These are phyloP conservation scores for Mycena kentingensis DNA, from an alignment of 768 basidiomycete genomes.

Conservation along the genomic window DNA sequence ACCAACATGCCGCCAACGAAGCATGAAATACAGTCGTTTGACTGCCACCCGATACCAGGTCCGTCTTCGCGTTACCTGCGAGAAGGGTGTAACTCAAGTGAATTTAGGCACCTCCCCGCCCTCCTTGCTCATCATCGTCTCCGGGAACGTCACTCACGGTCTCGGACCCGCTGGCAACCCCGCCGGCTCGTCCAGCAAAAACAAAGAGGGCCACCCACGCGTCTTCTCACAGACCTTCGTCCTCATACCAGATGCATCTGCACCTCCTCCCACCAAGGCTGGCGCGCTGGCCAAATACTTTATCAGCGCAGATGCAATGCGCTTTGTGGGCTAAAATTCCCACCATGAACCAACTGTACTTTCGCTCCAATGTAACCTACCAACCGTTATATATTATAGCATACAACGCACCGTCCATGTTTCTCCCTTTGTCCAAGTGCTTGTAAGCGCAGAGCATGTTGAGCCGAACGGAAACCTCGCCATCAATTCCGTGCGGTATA, in stretches of 20 bases:
- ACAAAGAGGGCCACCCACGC: slow-evolving; percentile 74
- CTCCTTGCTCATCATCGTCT: slow-evolving; percentile 75
- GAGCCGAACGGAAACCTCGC: too few relatives aligned
- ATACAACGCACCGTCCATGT: too few relatives aligned
- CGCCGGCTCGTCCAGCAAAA: slow-evolving; percentile 47
- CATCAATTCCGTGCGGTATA: too few relatives aligned
- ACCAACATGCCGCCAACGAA: slow-evolving; percentile 76
- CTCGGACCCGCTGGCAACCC: slow-evolving; percentile 61
- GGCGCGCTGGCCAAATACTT: slow-evolving; percentile 84
- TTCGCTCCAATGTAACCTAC: too few relatives aligned
- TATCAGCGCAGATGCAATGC: slow-evolving; percentile 73
- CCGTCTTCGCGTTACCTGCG: slow-evolving; percentile 15
- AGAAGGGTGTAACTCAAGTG: slow-evolving; percentile 6
- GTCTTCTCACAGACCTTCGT: slow-evolving; percentile 89
- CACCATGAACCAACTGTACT: too few relatives aligned
- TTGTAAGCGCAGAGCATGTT: too few relatives aligned
- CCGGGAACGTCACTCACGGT: slow-evolving; percentile 78
- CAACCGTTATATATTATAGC: too few relatives aligned
- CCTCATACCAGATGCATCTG: slow-evolving; percentile 73
- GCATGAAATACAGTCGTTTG: slow-evolving; percentile 85
- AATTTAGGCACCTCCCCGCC: slow-evolving; percentile 72
- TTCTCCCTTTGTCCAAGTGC: too few relatives aligned
- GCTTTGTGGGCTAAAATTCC: slow-evolving; percentile 79
- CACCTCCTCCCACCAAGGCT: slow-evolving; percentile 55
- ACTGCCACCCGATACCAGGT: slow-evolving; percentile 91